Evolutionary conservation across 2,329 filamentous ascomycete genomes (phyloP).

Genomic region (Tolypocladium tropicale): DNA sequence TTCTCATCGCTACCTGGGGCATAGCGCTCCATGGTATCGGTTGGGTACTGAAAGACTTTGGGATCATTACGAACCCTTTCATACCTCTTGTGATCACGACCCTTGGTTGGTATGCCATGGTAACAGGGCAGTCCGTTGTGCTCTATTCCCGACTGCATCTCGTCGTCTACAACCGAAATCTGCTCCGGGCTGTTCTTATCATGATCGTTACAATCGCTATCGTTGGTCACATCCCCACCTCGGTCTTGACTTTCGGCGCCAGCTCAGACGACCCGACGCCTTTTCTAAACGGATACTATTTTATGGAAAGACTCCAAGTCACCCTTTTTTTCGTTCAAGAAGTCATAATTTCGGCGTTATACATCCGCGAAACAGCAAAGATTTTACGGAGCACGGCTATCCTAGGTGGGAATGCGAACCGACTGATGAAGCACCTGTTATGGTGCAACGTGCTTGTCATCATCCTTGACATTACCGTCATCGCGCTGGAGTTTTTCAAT

Average conservation of each 20-base stretch:
- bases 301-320: background rate
- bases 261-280: background rate
- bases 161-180: background rate
- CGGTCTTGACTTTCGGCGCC: background rate
- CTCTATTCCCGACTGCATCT: background rate
- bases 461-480: background rate
- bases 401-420: background rate
- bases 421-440: background rate
- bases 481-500: conserved; percentile 23
- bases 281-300: background rate
- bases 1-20: conserved; percentile 20
- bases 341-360: background rate
- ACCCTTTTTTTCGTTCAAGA: background rate
- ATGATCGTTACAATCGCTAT: background rate
- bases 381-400: background rate
- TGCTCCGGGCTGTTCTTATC: conserved; percentile 13
- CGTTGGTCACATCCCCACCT: background rate
- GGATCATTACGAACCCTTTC: background rate
- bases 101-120: background rate
- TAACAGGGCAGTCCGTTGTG: background rate
- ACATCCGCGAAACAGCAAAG: background rate
- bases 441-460: background rate
- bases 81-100: conserved; percentile 18
- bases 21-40: conserved; percentile 7
- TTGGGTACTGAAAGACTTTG: background rate